These are phyloP conservation scores for Samsoniella hepiali DNA, from an alignment of 2,329 filamentous ascomycete species.

Conservation along the genomic window DNA sequence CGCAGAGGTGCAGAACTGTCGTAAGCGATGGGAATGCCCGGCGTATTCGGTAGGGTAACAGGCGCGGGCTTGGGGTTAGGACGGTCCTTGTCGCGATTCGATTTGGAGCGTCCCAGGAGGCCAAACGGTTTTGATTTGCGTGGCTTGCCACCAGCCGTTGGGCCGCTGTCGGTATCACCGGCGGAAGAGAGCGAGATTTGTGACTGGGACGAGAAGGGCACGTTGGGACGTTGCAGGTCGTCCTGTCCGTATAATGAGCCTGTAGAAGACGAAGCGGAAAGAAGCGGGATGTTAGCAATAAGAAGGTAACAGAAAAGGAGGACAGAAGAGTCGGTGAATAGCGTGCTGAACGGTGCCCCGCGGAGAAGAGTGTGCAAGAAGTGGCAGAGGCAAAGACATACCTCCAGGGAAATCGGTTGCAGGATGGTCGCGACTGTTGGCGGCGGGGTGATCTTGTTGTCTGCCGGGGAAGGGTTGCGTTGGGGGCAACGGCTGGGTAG, in stretches of 20 bases:
- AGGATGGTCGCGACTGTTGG: slow-evolving; percentile 2
- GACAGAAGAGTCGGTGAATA: background rate
- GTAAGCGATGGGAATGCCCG: slow-evolving; percentile 28
- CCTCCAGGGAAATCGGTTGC: slow-evolving; percentile 27
- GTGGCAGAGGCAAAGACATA: slow-evolving; percentile 26
- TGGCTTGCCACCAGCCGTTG: slow-evolving; percentile 40
- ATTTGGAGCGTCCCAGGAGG: slow-evolving; percentile 50
- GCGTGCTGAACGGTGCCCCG: background rate
- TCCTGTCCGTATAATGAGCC: slow-evolving; percentile 30
- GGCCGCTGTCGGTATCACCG: slow-evolving; percentile 43
- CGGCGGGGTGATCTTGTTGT: slow-evolving; percentile 16
- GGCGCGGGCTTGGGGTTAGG: slow-evolving; percentile 37
- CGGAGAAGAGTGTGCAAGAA: background rate
- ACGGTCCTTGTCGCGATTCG: slow-evolving; percentile 49
- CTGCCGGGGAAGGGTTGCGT: slow-evolving; percentile 23
- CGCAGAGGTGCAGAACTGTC: slow-evolving; percentile 43
- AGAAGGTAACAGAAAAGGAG: background rate
- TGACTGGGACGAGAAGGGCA: slow-evolving; percentile 46
- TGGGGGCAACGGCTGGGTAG: slow-evolving; percentile 29
- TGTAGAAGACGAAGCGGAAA: slow-evolving; percentile 22
- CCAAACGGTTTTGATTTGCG: slow-evolving; percentile 55
- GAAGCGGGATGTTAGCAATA: background rate
- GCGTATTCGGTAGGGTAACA: slow-evolving; percentile 23
- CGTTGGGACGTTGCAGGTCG: slow-evolving; percentile 18
- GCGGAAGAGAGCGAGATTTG: slow-evolving; percentile 50